Base-by-base conservation (phyloP, 768 basidiomycete genomes). In the Hygrocybe punicea region DNA sequence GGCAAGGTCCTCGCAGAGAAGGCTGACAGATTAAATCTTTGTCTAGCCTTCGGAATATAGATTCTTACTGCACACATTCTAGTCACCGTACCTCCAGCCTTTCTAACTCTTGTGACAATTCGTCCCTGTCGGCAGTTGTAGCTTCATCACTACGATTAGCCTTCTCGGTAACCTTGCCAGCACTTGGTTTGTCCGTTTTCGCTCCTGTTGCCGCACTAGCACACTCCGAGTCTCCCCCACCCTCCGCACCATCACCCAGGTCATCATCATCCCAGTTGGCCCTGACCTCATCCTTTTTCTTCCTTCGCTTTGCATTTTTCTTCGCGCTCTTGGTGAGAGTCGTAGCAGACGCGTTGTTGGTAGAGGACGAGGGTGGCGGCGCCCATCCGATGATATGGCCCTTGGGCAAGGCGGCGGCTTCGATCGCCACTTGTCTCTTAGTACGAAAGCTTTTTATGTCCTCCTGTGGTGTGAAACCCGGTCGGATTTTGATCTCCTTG, bases 391-490 rank as follows among this genome's bases (percentile, higher is more conserved):
- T 76, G 63, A 93, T 84, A 65, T 89, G 86, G n/a, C 89, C 87
- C 69, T 89, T 88, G 33, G 89, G 85, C 5, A 89, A 71, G 2
- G 80, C 61, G 61, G 72, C 80, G 23, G 79, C 70, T 57, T 92
- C 91, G 77, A 84, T 80, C 67, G 85, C 83, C 51, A 84, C 79
- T 68, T 92, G 90, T 52, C 85, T 84, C 45, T 84, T 82, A 40
- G 89, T 84, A 53, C 91, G 83, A 72, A 94, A 98, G 48, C 86
- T 84, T n/a, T 83, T 80, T 7, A 95, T 81, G 72, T 98, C 94
- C 71, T 98, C 94, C 72, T 94, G 92, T 0, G 94, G 94, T 4
- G 92, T 96, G 73, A 88, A 98, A 0, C 94, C 94, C 2, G 93
- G 94, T 24, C 94, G 81, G 61, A 98, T 87, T 76, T 87, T 94